Evolutionary conservation across 352 stramenopile genomes (phyloP).

Genomic region (Phytopythium sindhum): DNA sequence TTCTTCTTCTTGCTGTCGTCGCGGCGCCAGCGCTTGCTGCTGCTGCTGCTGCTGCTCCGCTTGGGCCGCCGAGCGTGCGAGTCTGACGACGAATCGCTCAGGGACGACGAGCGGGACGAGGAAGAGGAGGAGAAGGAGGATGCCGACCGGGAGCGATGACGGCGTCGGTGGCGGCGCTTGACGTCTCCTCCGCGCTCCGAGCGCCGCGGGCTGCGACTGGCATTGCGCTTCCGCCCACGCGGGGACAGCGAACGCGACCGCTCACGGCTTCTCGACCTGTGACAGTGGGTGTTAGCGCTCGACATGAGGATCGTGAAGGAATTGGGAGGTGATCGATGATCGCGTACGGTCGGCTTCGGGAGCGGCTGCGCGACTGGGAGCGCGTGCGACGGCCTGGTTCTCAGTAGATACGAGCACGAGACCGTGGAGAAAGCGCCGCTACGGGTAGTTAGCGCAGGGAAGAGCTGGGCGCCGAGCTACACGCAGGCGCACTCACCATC

Average conservation of each 20-base stretch:
- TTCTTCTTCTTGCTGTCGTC: constrained; percentile 44
- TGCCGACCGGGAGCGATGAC: constrained; percentile 6
- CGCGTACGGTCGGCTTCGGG: background rate
- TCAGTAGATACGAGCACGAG: background rate
- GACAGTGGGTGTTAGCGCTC: background rate
- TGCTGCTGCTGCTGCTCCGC: constrained; percentile 18
- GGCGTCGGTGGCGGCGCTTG: background rate
- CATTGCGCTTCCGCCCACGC: background rate
- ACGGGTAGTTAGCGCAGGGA: background rate
- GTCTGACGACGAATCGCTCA: constrained; percentile 9
- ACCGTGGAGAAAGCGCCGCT: background rate
- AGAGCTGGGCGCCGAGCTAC: background rate
- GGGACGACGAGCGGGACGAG: constrained; percentile 2
- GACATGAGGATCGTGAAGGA: background rate
- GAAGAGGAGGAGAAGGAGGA: constrained; percentile 14
- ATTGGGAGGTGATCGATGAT: background rate
- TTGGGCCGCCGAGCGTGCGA: background rate
- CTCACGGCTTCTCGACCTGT: background rate
- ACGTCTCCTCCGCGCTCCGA: background rate
- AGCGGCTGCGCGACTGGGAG: constrained; percentile 5
- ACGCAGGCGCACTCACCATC: constrained; percentile 2
- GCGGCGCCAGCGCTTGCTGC: constrained; percentile 18
- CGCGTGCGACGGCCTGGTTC: constrained; percentile 3
- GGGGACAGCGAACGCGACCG: background rate
- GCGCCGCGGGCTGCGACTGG: constrained; percentile 1